phyloP scores from a whole-genome alignment of 192 early-diverging fungal species.

The Spinellus fusiger region DNA sequence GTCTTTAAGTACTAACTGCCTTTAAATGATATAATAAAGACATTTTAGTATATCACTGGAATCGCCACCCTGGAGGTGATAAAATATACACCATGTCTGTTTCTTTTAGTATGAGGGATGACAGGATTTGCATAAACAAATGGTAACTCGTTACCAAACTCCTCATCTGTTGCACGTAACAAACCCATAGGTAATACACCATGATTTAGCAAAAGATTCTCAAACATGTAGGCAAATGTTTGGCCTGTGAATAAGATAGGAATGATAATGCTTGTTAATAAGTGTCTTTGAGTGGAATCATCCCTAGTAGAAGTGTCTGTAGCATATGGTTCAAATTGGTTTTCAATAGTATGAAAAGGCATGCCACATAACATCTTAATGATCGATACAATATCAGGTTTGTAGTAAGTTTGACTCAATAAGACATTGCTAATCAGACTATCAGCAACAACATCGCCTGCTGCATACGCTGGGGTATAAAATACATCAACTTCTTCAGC shows the following conservation, averaged over 20 bases:
- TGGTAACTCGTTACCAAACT: slow-evolving; percentile 49
- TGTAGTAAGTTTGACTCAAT: slow-evolving; percentile 40
- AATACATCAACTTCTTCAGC: slow-evolving; percentile 32
- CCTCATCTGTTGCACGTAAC: slow-evolving; percentile 32
- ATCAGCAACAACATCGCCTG: slow-evolving; percentile 51
- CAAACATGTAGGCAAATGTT: slow-evolving; percentile 44
- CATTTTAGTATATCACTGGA: not conserved
- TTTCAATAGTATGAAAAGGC: not conserved
- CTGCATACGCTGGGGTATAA: slow-evolving; percentile 55
- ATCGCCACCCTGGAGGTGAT: slow-evolving; percentile 1
- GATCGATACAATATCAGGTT: slow-evolving; percentile 49
- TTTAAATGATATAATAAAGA: not conserved
- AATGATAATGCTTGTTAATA: slow-evolving; percentile 30
- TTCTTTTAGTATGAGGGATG: slow-evolving; percentile 42
- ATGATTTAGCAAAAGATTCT: slow-evolving; percentile 36
- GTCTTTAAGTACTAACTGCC: too few species aligned
- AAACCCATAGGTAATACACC: slow-evolving; percentile 52
- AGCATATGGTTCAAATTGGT: not conserved
- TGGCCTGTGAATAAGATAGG: slow-evolving; percentile 41
- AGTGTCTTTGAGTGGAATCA: slow-evolving; percentile 2
- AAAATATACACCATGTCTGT: slow-evolving; percentile 53
- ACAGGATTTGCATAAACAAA: slow-evolving; percentile 67
- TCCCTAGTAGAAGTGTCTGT: not conserved
- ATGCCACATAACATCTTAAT: slow-evolving; percentile 57
- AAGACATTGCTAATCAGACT: slow-evolving; percentile 49